Percentiles rank a stretch among this genome's conserved stretches.
phyloP scores from a whole-genome alignment of 202 grass and related monocot species.

The Brachypodium distachyon region DNA sequence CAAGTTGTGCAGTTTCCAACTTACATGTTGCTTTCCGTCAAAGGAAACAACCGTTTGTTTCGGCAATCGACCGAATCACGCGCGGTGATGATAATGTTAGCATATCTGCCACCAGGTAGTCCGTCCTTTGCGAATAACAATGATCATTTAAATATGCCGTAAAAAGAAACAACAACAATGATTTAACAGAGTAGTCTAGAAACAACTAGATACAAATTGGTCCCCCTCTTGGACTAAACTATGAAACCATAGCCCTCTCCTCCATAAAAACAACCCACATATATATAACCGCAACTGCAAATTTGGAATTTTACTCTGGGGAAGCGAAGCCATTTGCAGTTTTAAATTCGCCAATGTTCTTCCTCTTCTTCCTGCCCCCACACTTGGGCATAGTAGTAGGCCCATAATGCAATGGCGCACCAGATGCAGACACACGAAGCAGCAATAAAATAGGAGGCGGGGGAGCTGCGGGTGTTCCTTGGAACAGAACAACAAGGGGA shows the following conservation, averaged over 20 bases:
- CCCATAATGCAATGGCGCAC: background rate
- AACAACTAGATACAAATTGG: background rate
- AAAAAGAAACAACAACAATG: too few relatives aligned
- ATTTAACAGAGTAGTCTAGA: background rate
- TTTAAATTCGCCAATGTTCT: background rate
- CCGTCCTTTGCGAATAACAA: background rate
- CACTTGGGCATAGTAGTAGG: slow-evolving; percentile 18
- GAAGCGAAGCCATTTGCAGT: background rate
- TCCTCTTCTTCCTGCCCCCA: background rate
- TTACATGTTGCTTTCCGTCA: background rate
- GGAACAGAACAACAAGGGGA: slow-evolving; percentile 11
- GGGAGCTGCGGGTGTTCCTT: background rate
- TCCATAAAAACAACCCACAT: background rate
- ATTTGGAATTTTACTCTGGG: background rate
- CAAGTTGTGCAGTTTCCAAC: background rate
- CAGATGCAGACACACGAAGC: slow-evolving; percentile 1
- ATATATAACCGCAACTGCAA: background rate
- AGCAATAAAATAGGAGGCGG: slow-evolving; percentile 1
- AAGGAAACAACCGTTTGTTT: background rate
- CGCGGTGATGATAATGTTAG: background rate
- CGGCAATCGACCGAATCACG: background rate
- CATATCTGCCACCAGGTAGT: background rate
- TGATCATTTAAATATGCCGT: too few relatives aligned
- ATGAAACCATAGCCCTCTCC: background rate
- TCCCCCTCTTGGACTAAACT: background rate